Evolutionary conservation across 768 basidiomycete genomes (phyloP), one percentile per base, ranked within the genome.

Genomic region (Suillus lakei): DNA sequence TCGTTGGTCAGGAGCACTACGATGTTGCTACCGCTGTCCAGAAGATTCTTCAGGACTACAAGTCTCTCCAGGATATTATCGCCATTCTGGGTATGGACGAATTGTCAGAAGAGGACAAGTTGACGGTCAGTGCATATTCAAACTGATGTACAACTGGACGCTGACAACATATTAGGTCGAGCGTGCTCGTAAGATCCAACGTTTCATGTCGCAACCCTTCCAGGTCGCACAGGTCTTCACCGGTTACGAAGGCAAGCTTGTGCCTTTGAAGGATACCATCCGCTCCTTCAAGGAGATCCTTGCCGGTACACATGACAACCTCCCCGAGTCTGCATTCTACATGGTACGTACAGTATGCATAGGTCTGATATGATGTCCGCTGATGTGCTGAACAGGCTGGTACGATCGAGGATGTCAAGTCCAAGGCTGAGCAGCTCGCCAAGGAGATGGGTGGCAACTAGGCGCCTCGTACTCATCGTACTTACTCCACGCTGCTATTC

Each of bases 191-290:
- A 98, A 98, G 86, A 96, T 98, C 76, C 95, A 95, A 79, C 92
- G 95, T 85, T 98, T 99, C 93, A 99, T 99, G 98, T 98, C 96
- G 71, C 96, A 99, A 84, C 98, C 98, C 69, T 99, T 99, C 95
- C 93, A 94, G 79, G 97, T 98, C 79, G 98, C 96, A 64, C 95
- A 98, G 85, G 96, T 98, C 81, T 98, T 99, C 89, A 99, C 97
- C 76, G 97, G 97, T 85, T 96, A 94, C 75, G 96, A 98, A 85
- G 98, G 97, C 77, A 93, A 92, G 79, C 93, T 99, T 67, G 97
- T 99, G 41, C 85, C 96, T 16, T 84, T 99, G 70, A 98, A 98
- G 86, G 96, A 99, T 78, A 96, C 95, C 67, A 79, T 96, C 75
- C 92, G 93, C 72, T 96, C 97, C 48, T 99, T 98, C 91, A 96